Evolutionary conservation across 371 early-diverging fungal species (phyloP).

Genomic region (Thermomucor indicae-seudaticae): DNA sequence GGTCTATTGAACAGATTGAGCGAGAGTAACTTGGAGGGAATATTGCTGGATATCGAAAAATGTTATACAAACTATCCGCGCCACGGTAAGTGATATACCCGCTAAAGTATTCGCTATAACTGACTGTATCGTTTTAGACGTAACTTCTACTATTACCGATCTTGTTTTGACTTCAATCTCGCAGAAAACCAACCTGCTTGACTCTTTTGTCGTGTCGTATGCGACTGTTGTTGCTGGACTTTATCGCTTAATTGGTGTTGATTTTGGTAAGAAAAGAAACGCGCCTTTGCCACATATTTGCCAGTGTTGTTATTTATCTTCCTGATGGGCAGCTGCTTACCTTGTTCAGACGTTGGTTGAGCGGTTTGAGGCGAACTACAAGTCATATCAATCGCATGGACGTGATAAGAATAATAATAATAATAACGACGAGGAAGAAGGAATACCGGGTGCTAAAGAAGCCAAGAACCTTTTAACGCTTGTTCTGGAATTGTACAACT

Average conservation of each 20-base stretch:
- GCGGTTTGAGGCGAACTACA: constrained; percentile 61
- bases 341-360: constrained; percentile 84
- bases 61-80: constrained; percentile 77
- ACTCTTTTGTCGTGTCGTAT: constrained; percentile 86
- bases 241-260: constrained; percentile 79
- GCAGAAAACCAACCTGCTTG: constrained; percentile 78
- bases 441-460: constrained; percentile 54
- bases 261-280: constrained; percentile 57
- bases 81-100: constrained; percentile 52
- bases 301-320: not conserved
- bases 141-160: constrained; percentile 79
- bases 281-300: not conserved
- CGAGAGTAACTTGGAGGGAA: constrained; percentile 88
- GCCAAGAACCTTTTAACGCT: constrained; percentile 79
- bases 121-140: constrained; percentile 45
- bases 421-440: constrained; percentile 37
- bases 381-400: too few relatives aligned
- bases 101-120: not conserved
- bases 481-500: constrained; percentile 86
- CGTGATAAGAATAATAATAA: constrained; percentile 24
- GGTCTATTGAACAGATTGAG: constrained; percentile 88
- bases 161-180: constrained; percentile 72
- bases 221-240: constrained; percentile 82
- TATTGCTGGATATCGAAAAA: constrained; percentile 75
- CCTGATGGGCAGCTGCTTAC: constrained; percentile 77